These are phyloP conservation scores for Clathrospora elynae DNA, from an alignment of 2,329 filamentous ascomycete species.

Conservation along the genomic window DNA sequence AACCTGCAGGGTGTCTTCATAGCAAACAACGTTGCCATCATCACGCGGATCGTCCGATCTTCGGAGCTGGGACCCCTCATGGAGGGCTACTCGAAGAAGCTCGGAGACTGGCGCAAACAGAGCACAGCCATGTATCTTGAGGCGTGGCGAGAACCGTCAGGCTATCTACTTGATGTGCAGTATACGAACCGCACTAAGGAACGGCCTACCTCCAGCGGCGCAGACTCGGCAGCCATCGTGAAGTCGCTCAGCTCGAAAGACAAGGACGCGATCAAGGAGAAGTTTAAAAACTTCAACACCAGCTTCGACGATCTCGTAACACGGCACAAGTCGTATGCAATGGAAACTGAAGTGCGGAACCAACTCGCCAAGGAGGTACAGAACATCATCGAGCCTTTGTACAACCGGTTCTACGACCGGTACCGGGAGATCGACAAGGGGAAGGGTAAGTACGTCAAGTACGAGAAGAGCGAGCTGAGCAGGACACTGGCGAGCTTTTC, in stretches of 20 bases:
- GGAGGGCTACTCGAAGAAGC: slow-evolving; percentile 63
- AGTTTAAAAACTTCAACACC: slow-evolving; percentile 89
- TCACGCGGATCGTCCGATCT: slow-evolving; percentile 81
- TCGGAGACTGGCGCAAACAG: slow-evolving; percentile 88
- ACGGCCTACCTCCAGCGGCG: slow-evolving; percentile 66
- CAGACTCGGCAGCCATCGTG: slow-evolving; percentile 81
- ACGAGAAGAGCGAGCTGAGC: slow-evolving; percentile 83
- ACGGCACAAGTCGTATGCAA: slow-evolving; percentile 80
- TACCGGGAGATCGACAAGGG: slow-evolving; percentile 98
- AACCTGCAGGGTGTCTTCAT: slow-evolving; percentile 84
- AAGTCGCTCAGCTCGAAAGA: slow-evolving; percentile 87
- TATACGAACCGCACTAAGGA: slow-evolving; percentile 75
- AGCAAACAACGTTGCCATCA: slow-evolving; percentile 81
- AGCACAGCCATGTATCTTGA: slow-evolving; percentile 81
- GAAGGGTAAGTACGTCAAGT: slow-evolving; percentile 97
- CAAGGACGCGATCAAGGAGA: slow-evolving; percentile 94
- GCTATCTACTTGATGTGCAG: slow-evolving; percentile 83
- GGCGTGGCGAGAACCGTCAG: slow-evolving; percentile 84
- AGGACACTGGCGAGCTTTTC: slow-evolving; percentile 59
- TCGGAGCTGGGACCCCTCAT: slow-evolving; percentile 80
- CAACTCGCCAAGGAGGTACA: slow-evolving; percentile 84
- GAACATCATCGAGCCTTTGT: slow-evolving; percentile 89
- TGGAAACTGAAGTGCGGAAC: slow-evolving; percentile 87
- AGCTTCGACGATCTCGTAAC: slow-evolving; percentile 87
- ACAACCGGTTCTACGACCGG: slow-evolving; percentile 93